Conservation (phyloP, 163 green algal genomes). For the Smithsoniella earleae region DNA sequence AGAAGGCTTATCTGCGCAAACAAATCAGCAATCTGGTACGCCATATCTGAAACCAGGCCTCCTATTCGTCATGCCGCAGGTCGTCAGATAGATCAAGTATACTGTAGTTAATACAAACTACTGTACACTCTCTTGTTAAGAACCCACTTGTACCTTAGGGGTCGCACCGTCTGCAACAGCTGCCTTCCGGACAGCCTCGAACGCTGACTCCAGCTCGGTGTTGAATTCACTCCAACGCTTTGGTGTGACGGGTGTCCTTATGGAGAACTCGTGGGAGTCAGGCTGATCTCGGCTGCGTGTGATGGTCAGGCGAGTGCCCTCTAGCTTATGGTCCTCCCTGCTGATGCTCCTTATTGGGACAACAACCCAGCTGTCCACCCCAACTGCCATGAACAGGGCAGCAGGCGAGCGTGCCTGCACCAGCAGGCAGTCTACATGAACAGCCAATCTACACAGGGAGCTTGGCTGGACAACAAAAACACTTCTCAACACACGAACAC, state of each 20-base stretch:
- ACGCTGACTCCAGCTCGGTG: conserved; percentile 59
- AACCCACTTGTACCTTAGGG: no score
- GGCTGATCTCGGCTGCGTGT: conserved; percentile 55
- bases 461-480: no score
- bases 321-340: conserved; percentile 45
- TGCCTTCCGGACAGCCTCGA: conserved; percentile 42
- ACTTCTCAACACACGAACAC: no score
- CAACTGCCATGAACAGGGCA: conserved; percentile 33
- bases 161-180: conserved; percentile 9
- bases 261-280: conserved; percentile 77
- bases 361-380: conserved; percentile 70
- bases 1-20: conserved; percentile 9
- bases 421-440: no score
- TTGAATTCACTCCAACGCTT: conserved; percentile 76
- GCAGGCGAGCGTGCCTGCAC: conserved; percentile 14
- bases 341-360: conserved; percentile 63
- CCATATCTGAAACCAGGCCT: no score
- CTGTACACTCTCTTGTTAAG: no score
- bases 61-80: no score
- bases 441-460: no score
- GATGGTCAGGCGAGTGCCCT: conserved; percentile 76
- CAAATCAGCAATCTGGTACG: no score
- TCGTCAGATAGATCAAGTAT: no score
- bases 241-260: conserved; percentile 81
- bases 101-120: no score